Conservation (phyloP, 805 yeast species). For the Zygosaccharomyces bisporus region DNA sequence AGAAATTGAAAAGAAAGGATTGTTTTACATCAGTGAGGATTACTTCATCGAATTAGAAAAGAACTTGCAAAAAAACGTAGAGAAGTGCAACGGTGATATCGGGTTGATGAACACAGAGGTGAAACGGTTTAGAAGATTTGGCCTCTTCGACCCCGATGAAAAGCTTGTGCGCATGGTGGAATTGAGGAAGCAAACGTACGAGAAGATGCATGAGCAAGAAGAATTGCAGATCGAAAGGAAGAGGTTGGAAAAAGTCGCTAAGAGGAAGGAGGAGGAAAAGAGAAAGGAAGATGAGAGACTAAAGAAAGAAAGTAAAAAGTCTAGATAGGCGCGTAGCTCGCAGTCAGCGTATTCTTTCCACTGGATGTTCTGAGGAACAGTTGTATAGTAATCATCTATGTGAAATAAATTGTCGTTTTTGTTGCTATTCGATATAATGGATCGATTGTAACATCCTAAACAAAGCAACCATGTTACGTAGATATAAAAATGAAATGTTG, state of each 20-base stretch:
- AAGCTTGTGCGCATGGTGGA: slow-evolving; percentile 26
- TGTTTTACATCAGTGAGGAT: slow-evolving; percentile 54
- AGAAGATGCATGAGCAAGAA: slow-evolving; percentile 14
- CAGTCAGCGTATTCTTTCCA: background rate
- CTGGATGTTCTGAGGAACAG: too few relatives aligned
- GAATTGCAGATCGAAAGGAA: slow-evolving; percentile 10
- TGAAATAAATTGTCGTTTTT: too few relatives aligned
- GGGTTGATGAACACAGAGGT: slow-evolving; percentile 41
- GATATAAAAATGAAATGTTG: too few relatives aligned
- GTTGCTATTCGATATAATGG: too few relatives aligned
- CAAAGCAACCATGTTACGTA: too few relatives aligned
- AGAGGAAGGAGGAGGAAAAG: slow-evolving; percentile 6
- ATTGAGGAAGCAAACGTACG: slow-evolving; percentile 27
- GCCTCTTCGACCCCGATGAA: slow-evolving; percentile 52
- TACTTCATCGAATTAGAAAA: slow-evolving; percentile 50
- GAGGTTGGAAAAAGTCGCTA: slow-evolving; percentile 5
- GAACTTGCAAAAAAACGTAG: slow-evolving; percentile 41
- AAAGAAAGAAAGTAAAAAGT: slow-evolving; percentile 6
- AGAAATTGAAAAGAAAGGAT: slow-evolving; percentile 39
- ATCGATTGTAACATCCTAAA: too few relatives aligned
- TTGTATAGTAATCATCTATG: background rate
- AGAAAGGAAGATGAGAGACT: background rate
- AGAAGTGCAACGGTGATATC: slow-evolving; percentile 36
- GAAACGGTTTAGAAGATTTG: slow-evolving; percentile 64
- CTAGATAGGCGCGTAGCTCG: background rate